These are phyloP conservation scores for Flaveria trinervia DNA, from an alignment of 129 eudicot species.

Conservation along the genomic window DNA sequence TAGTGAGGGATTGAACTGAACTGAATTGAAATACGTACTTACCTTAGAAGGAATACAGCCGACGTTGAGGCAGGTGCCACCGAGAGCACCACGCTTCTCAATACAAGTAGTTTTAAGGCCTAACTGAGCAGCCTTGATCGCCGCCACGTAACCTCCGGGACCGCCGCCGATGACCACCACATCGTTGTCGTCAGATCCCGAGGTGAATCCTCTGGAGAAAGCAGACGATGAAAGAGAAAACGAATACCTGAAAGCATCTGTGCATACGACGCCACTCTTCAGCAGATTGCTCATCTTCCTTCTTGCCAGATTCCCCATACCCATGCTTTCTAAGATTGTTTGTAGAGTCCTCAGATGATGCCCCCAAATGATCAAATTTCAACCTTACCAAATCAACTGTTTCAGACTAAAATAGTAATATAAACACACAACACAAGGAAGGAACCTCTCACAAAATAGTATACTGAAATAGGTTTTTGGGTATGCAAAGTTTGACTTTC, in stretches of 20 bases:
- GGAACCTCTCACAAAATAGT: no score
- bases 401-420: no score
- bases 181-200: constrained; percentile 80
- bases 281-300: constrained; percentile 43
- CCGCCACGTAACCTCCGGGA: constrained; percentile 96
- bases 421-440: no score
- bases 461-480: no score
- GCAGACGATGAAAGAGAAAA: constrained; percentile 33
- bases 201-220: constrained; percentile 49
- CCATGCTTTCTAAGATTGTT: constrained; percentile 35
- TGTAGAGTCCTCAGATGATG: background rate
- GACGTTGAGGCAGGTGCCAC: constrained; percentile 27
- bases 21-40: background rate
- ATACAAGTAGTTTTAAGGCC: constrained; percentile 86
- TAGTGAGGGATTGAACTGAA: background rate
- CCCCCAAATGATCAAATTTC: background rate
- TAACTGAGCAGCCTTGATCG: constrained; percentile 92
- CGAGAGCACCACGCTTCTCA: constrained; percentile 47
- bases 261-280: constrained; percentile 21
- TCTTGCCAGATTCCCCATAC: constrained; percentile 61
- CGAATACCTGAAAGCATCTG: constrained; percentile 36
- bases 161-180: constrained; percentile 92
- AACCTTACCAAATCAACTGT: no score
- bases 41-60: constrained; percentile 9
- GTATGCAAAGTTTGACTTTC: no score